phyloP scores from a whole-genome alignment of 208 protist genomes.

The Crithidia brevicula region DNA sequence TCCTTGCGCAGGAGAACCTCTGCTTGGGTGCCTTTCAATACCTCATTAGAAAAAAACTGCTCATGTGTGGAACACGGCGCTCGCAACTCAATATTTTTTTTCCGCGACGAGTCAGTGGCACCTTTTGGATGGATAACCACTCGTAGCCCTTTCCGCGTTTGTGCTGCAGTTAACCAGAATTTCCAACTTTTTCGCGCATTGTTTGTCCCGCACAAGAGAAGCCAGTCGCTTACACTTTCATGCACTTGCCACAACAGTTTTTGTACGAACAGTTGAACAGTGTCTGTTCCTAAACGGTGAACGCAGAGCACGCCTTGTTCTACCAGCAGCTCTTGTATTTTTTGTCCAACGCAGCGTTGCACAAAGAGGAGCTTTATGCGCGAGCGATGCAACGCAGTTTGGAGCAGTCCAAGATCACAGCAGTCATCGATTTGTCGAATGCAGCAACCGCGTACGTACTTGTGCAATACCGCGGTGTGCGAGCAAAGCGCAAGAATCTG shows the following conservation, averaged over 20 bases:
- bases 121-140: background rate
- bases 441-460: constrained; percentile 23
- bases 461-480: background rate
- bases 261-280: constrained; percentile 4
- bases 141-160: background rate
- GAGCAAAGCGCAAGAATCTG: constrained; percentile 8
- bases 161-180: constrained; percentile 7
- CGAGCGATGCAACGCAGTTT: background rate
- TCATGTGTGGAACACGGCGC: background rate
- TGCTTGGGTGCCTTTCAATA: background rate
- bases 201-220: background rate
- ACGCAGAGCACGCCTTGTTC: constrained; percentile 11
- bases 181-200: background rate
- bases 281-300: constrained; percentile 11
- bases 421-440: constrained; percentile 16
- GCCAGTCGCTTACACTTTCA: constrained; percentile 22
- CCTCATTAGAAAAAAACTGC: background rate
- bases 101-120: background rate
- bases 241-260: constrained; percentile 10
- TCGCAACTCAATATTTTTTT: background rate
- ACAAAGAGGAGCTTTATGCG: constrained; percentile 12
- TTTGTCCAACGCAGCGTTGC: background rate
- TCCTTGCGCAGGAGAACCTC: background rate
- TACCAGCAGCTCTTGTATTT: constrained; percentile 1
- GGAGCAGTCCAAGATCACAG: background rate